Evolutionary conservation across 805 yeast species (phyloP), one percentile per base, ranked within the genome.

Genomic region (Barnettozyma sucrosica): DNA sequence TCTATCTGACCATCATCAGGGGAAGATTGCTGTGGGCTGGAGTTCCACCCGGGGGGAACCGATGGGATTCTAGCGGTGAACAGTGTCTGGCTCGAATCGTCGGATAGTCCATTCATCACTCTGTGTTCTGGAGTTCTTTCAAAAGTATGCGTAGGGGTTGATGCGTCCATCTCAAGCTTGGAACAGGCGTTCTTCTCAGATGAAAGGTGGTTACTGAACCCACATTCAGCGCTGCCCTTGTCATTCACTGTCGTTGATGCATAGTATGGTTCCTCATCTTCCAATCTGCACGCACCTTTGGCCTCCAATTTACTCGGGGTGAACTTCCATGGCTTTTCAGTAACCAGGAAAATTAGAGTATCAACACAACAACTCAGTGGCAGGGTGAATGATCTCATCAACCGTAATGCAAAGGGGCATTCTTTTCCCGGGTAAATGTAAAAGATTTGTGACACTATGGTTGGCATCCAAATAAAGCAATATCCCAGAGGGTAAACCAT

Each of bases 401-500:
- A 11, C 2, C 41, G n/a, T 2, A 56, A 33, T 0, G 34, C 48
- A 26, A 41, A 54, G 0, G 59, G 54, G 8, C 41, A 6, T 2
- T n/a, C 25, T 2, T 25, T 10, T 7, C 19, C 25, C n/a, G 11
- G n/a, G 10, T 37, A 18, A 13, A 37, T 37, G 44, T 40, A 37
- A 45, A 48, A 46, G 0, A 52, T 33, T 30, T 58, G 56, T 3
- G 52, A 32, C 16, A 52, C 43, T 2, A 47, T 25, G 3, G 61
- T 52, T 1, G 54, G 34, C 1, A 43, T 46, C 62, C 62, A 58
- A 0, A 54, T 50, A 8, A 55, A 10, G 1, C 56, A 18, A 36
- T 58, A 58, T 5, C 57, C 55, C 2, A 58, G 7, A 7, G 62
- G 62, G 37, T 58, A 58, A 2, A 56, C 25, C n/a, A 49, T 46